Percentiles rank a stretch among this genome's conserved stretches.
Conservation (phyloP, 1,284 basidiomycete species). For the Bjerkandera adusta region DNA sequence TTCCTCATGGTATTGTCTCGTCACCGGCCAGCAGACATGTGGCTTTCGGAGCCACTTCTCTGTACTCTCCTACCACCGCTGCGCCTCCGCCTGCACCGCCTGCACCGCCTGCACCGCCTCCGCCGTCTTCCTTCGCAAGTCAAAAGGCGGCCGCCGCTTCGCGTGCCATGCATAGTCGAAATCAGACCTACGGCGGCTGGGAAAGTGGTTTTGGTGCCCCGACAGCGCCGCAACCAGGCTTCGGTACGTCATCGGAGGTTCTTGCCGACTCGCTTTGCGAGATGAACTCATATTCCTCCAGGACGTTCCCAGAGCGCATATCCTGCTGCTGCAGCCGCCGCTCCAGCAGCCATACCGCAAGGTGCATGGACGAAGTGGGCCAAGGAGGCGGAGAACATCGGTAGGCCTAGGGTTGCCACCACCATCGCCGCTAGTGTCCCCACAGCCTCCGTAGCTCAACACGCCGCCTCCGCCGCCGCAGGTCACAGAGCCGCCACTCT, state of each 20-base stretch:
- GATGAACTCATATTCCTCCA: too few species aligned
- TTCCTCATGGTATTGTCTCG: too few species aligned
- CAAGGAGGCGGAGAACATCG: slow-evolving; percentile 4
- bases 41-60: slow-evolving; percentile 9
- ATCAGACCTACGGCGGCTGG: slow-evolving; percentile 1
- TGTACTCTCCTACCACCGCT: background rate
- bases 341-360: background rate
- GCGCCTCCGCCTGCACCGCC: background rate
- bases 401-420: slow-evolving; percentile 10
- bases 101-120: slow-evolving; percentile 3
- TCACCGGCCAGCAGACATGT: slow-evolving; percentile 9
- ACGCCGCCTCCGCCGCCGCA: background rate
- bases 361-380: slow-evolving; percentile 13
- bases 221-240: background rate
- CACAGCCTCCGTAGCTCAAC: background rate
- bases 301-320: too few species aligned
- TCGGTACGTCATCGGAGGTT: background rate
- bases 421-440: slow-evolving; percentile 13
- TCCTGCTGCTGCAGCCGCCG: background rate
- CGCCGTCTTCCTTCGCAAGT: too few species aligned
- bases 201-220: slow-evolving; percentile 6
- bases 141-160: too few species aligned
- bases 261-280: too few species aligned
- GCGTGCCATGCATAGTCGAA: background rate
- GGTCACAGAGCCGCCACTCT: background rate